Percentiles rank a stretch among this genome's conserved stretches.
These are phyloP conservation scores for Fusarium sp. DNA, from an alignment of 2,329 filamentous ascomycete genomes.

Conservation along the genomic window DNA sequence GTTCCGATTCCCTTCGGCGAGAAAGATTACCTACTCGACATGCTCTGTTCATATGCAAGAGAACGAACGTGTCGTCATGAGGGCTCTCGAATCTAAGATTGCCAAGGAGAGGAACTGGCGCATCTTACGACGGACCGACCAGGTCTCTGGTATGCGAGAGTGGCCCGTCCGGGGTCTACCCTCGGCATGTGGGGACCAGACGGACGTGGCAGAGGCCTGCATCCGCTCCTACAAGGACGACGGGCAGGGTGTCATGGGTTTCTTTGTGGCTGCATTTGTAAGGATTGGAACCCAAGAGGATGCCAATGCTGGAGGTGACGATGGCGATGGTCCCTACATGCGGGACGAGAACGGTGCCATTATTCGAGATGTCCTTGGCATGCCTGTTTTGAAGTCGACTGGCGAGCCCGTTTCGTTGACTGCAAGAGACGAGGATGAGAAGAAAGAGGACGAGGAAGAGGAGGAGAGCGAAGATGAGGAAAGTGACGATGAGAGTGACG, in stretches of 20 bases:
- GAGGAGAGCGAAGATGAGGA: slow-evolving; percentile 22
- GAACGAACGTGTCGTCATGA: slow-evolving; percentile 86
- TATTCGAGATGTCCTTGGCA: slow-evolving; percentile 53
- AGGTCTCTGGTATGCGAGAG: slow-evolving; percentile 78
- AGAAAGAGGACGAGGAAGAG: slow-evolving; percentile 33
- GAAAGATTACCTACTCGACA: slow-evolving; percentile 88
- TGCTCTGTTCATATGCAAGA: slow-evolving; percentile 90
- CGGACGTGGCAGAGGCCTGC: slow-evolving; percentile 75
- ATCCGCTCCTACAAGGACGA: slow-evolving; percentile 86
- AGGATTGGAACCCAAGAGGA: slow-evolving; percentile 37
- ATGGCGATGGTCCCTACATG: slow-evolving; percentile 65
- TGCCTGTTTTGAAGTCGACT: slow-evolving; percentile 51
- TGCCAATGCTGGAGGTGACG: slow-evolving; percentile 23
- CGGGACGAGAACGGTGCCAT: slow-evolving; percentile 66
- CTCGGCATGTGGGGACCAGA: slow-evolving; percentile 60
- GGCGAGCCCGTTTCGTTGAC: slow-evolving; percentile 44
- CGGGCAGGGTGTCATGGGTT: slow-evolving; percentile 88
- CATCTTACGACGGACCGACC: slow-evolving; percentile 76
- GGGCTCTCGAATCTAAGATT: slow-evolving; percentile 74
- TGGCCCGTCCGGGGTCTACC: slow-evolving; percentile 77
- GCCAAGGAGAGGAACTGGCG: slow-evolving; percentile 79
- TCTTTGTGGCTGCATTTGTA: slow-evolving; percentile 92
- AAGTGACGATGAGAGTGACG: slow-evolving; percentile 11
- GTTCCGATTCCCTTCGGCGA: slow-evolving; percentile 80
- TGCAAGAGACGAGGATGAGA: slow-evolving; percentile 37